Evolutionary conservation across 164 flowering plant genomes (phyloP).

Genomic region (Platanus orientalis): DNA sequence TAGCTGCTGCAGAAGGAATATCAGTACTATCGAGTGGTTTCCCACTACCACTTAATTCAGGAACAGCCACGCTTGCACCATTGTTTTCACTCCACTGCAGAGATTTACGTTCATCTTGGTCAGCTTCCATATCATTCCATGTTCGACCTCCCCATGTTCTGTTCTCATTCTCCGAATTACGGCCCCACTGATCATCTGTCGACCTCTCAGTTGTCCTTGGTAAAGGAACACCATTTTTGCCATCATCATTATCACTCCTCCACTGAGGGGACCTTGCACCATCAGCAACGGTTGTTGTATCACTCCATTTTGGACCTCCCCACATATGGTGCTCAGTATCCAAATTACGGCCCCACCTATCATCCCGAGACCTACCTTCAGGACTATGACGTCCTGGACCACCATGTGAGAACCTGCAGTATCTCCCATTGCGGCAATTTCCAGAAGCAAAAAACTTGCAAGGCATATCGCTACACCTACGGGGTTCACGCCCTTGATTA

Average conservation of each 20-base stretch:
- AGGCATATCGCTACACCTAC: conserved; percentile 25
- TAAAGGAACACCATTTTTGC: conserved; percentile 1
- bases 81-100: conserved; percentile 12
- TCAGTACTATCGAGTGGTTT: conserved; percentile 17
- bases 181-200: conserved; percentile 17
- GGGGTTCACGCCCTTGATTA: conserved; percentile 31
- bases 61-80: conserved; percentile 10
- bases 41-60: conserved; percentile 18
- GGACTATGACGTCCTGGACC: conserved; percentile 20
- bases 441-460: conserved; percentile 73
- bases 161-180: conserved; percentile 17
- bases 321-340: neutral
- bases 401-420: conserved; percentile 69
- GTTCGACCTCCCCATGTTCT: conserved; percentile 9
- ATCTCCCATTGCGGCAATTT: conserved; percentile 52
- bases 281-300: conserved; percentile 3
- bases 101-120: conserved; percentile 10
- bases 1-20: conserved; percentile 8
- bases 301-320: conserved; percentile 15
- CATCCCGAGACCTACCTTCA: conserved; percentile 32
- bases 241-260: conserved; percentile 9
- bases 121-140: conserved; percentile 15
- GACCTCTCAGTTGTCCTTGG: conserved; percentile 16
- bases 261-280: neutral
- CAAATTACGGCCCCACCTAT: conserved; percentile 10